A percentile compares a stretch with the other conserved stretches of the same genome.
These are phyloP conservation scores for Cryptococcus depauperatus DNA, from an alignment of 1,284 basidiomycete genomes.

Conservation along the genomic window DNA sequence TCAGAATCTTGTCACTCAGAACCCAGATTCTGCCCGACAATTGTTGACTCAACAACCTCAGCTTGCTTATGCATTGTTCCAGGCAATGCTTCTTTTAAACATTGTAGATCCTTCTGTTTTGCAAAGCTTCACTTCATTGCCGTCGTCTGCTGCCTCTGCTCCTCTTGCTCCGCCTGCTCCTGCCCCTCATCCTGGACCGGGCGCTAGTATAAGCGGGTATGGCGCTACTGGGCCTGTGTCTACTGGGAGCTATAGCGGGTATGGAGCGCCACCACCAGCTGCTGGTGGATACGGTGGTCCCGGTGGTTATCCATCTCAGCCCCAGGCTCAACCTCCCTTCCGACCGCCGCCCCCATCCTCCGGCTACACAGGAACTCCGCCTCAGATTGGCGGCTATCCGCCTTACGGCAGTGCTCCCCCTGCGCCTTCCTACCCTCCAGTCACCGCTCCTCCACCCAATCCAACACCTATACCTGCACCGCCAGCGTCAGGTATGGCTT, in stretches of 20 bases:
- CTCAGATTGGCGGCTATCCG: too few species aligned
- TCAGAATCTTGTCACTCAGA: constrained; percentile 51
- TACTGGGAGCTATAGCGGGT: too few species aligned
- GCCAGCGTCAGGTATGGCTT: constrained; percentile 5
- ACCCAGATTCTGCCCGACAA: constrained; percentile 79
- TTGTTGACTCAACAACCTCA: constrained; percentile 81
- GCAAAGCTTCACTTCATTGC: constrained; percentile 49
- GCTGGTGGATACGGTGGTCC: not conserved
- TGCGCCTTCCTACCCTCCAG: not conserved
- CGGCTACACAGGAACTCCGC: not conserved
- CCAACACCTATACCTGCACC: constrained; percentile 3
- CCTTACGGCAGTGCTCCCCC: not conserved
- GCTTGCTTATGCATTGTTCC: constrained; percentile 91
- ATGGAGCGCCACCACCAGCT: too few species aligned
- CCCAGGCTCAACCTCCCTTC: constrained; percentile 30
- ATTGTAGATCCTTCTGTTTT: constrained; percentile 84
- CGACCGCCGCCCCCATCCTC: constrained; percentile 13
- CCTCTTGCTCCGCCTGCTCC: constrained; percentile 20
- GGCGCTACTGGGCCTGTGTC: too few species aligned
- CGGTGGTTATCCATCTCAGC: constrained; percentile 3
- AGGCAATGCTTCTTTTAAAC: constrained; percentile 87
- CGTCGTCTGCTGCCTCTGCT: constrained; percentile 27
- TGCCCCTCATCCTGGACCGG: constrained; percentile 11
- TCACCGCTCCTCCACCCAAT: not conserved
- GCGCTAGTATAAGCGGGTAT: not conserved